A percentile compares a stretch with the other conserved stretches of the same genome.
Conservation (phyloP, 1,284 basidiomycete genomes). For the Tilletia indica region DNA sequence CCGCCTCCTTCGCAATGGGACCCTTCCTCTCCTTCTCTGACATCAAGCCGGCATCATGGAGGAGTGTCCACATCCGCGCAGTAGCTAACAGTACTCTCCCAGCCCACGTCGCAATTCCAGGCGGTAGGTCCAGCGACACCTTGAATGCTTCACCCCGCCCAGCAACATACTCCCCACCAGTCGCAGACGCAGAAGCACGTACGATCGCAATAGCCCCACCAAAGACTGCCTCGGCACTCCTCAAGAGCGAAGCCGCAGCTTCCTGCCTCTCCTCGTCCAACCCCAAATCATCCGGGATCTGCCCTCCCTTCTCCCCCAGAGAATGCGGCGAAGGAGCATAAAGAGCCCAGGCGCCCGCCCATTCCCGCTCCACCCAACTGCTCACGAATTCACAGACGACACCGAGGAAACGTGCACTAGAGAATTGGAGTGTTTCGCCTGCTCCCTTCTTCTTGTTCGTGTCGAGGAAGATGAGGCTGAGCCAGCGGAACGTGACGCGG, state of each 20-base stretch:
- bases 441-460: neutral
- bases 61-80: constrained; percentile 3
- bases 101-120: neutral
- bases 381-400: constrained; percentile 13
- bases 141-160: neutral
- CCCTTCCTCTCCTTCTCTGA: neutral
- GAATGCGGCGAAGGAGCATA: neutral
- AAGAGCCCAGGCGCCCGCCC: constrained; percentile 9
- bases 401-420: constrained; percentile 5
- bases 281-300: neutral
- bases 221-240: constrained; percentile 5
- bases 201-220: neutral
- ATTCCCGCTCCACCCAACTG: constrained; percentile 8
- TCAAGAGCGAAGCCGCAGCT: neutral
- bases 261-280: neutral
- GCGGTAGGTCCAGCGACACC: neutral
- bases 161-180: neutral
- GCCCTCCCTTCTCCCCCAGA: no score
- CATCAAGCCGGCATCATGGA: constrained; percentile 11
- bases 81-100: neutral
- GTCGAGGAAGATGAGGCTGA: neutral
- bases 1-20: constrained; percentile 3
- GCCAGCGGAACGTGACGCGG: constrained; percentile 8
- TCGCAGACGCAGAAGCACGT: neutral
- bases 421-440: neutral